phyloP scores from a whole-genome alignment of 495 filamentous ascomycete genomes.

The Cenococcum geophilum region DNA sequence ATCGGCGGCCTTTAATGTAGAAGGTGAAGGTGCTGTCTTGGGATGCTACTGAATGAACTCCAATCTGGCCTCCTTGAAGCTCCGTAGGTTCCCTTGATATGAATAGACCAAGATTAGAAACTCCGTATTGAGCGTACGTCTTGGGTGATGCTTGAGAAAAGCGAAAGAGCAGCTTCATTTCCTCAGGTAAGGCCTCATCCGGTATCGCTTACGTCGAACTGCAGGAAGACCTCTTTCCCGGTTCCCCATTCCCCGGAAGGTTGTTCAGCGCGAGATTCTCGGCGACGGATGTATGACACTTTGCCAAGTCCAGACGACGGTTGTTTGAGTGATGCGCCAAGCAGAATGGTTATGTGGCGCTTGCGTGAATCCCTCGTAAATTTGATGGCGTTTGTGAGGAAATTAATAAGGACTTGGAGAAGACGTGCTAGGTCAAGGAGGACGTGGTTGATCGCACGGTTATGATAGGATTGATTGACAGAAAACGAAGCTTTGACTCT shows the following conservation, averaged over 20 bases:
- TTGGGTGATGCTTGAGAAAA: slow-evolving; percentile 34
- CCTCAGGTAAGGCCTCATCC: slow-evolving; percentile 32
- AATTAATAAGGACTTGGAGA: slow-evolving; percentile 34
- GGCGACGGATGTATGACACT: slow-evolving; percentile 22
- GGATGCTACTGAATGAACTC: slow-evolving; percentile 29
- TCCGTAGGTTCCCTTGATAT: slow-evolving; percentile 33
- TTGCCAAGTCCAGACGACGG: slow-evolving; percentile 27
- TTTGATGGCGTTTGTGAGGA: slow-evolving; percentile 38
- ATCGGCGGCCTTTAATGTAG: slow-evolving; percentile 31
- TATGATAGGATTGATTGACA: slow-evolving; percentile 23
- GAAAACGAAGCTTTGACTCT: slow-evolving; percentile 16
- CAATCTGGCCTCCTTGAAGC: slow-evolving; percentile 36
- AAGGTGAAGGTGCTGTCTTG: slow-evolving; percentile 33
- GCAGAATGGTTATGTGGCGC: slow-evolving; percentile 21
- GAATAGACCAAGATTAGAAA: slow-evolving; percentile 35
- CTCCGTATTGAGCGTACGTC: slow-evolving; percentile 33
- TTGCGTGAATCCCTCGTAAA: slow-evolving; percentile 28
- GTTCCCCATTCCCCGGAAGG: slow-evolving; percentile 29
- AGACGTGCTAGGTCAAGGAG: slow-evolving; percentile 31
- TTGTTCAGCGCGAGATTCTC: slow-evolving; percentile 11
- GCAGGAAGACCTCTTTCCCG: slow-evolving; percentile 30
- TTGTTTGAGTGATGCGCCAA: slow-evolving; percentile 26
- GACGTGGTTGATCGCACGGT: slow-evolving; percentile 26
- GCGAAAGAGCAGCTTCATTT: slow-evolving; percentile 32
- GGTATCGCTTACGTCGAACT: slow-evolving; percentile 34